Evolutionary conservation across 495 filamentous ascomycete species (phyloP), one percentile per base, ranked within the genome.

Genomic region (Emericellopsis terricola): DNA sequence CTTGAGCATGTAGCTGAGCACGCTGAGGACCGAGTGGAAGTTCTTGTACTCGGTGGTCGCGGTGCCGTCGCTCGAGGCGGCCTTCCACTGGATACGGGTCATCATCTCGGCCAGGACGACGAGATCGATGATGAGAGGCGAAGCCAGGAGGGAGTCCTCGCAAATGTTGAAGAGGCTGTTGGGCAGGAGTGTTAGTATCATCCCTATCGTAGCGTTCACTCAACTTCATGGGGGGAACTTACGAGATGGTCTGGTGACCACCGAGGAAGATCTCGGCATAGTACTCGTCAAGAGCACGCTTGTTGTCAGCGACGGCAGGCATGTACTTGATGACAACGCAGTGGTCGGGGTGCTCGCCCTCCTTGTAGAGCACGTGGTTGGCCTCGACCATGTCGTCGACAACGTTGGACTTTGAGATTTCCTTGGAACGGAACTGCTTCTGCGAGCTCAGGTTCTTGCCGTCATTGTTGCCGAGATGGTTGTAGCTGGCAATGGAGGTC

Each of bases 1-100:
- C 77, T 97, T 99, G 46, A 99, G 74, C 89, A 99, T 97, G 69
- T 93, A 99, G 68, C 81, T 91, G 43, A 99, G 75, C 34, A 99
- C 73, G 65, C 85, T 94, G 24, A 99, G 80, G 19, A 99, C 91
- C 56, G 76, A 84, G 65, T 97, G 91, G 72, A 97, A 97, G 45
- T 74, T 73, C 63, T 81, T 80, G 69, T 76, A 97, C 15, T 83
- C 81, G 45, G 73, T 61, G 36, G 60, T 61, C 31, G 57, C 59
- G 31, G 41, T 46, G 31, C 48, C 64, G 28, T 61, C 58, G 44
- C 43, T 55, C 28, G 54, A 57, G 31, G 70, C 58, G 31, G 75
- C 62, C 61, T 77, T 82, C 86, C 86, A 96, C 57, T 76, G 71
- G 59, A 97, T 81, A 46, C 89, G 84, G 37, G 89, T 96, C 87